Evolutionary conservation across 2,329 filamentous ascomycete species (phyloP), one percentile per base, ranked within the genome.

Genomic region (Aspergillus hiratsukae): DNA sequence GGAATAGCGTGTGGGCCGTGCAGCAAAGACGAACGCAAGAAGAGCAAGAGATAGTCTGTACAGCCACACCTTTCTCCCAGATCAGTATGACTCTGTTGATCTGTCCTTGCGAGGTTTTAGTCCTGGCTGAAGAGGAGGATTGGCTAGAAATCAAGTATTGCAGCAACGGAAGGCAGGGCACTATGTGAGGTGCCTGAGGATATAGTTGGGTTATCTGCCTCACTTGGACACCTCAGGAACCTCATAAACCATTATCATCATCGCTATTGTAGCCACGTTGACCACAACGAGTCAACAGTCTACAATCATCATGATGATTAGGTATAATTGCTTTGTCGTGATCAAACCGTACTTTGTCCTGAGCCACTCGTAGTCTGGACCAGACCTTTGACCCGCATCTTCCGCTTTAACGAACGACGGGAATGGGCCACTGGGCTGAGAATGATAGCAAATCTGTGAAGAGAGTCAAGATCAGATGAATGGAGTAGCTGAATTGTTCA

Each of bases 1-100:
- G 60, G 56, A 48, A 58, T 58, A 31, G 45, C 46, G 49, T 14
- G 53, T 62, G 58, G 56, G 31, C 54, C 53, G 58, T 62, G 58
- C 55, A 57, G 49, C 25, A 52, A 48, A 35, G 56, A 58, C 58
- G 58, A 58, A 60, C 49, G 54, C 58, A 57, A 54, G 52, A 51
- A 49, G 10, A 31, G 55, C 46, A 29, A 41, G 29, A 46, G 19
- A 46, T 46, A 35, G 6, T 46, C 8, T 3, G 23, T 46, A 45
- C 41, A 46, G 43, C 43, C n/a, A 23, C 11, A 46, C 43, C 40
- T 28, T 17, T 37, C 14, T 37, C 14, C 31, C 6, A 37, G 31
- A 17, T 37, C 31, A 37, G 31, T 7, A 17, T 17, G 31, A 17
- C 31, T 37, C 31, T 35, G 31, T 17, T 37, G 14, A 17, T 7